These are phyloP conservation scores for Hordeum vulgare DNA, from an alignment of 176 grass and related monocot species.

Conservation along the genomic window DNA sequence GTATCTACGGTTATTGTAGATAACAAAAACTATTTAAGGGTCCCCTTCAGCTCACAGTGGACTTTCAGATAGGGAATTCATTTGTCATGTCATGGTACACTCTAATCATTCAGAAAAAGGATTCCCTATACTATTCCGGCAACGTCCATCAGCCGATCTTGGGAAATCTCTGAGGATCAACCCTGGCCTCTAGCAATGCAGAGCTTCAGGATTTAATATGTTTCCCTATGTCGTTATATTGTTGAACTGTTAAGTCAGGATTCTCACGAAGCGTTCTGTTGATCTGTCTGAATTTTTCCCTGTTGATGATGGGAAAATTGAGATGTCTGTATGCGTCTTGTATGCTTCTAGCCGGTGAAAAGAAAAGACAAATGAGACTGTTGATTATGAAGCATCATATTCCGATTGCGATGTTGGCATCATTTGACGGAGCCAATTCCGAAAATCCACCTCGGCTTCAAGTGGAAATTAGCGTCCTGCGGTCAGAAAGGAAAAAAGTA, in stretches of 20 bases:
- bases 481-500: neutral
- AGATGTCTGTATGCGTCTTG: neutral
- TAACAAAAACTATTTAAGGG: neutral
- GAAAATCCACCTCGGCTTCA: neutral
- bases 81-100: neutral
- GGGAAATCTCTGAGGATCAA: slow-evolving; percentile 2
- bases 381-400: neutral
- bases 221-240: neutral
- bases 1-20: neutral
- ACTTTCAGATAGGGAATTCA: slow-evolving; percentile 19
- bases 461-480: neutral
- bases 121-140: neutral
- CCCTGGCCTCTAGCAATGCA: neutral
- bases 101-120: slow-evolving; percentile 3
- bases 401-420: neutral
- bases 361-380: neutral
- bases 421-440: neutral
- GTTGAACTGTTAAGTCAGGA: neutral
- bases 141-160: slow-evolving; percentile 4
- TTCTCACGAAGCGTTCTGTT: neutral
- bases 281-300: neutral
- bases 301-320: neutral
- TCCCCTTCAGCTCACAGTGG: neutral
- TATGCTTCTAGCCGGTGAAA: neutral
- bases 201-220: neutral